Evolutionary conservation across 2,329 filamentous ascomycete species (phyloP).

Genomic region (Penicillium oxalicum): DNA sequence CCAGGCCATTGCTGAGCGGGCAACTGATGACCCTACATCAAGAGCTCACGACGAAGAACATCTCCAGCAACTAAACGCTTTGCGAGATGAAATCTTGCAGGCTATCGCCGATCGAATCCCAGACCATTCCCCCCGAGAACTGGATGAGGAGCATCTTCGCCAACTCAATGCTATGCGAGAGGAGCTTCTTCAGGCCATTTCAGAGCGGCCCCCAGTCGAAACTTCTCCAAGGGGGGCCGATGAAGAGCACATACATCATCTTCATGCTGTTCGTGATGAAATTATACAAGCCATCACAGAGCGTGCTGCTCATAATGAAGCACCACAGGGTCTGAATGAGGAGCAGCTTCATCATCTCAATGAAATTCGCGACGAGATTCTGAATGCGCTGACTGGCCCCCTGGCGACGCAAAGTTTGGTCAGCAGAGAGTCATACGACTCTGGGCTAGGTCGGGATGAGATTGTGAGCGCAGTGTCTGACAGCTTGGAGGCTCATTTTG

Average conservation of each 20-base stretch:
- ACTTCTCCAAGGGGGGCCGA: slow-evolving; percentile 4
- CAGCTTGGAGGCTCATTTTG: slow-evolving; percentile 46
- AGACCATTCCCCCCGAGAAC: slow-evolving; percentile 8
- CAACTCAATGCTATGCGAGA: slow-evolving; percentile 27
- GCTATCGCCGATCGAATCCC: slow-evolving; percentile 5
- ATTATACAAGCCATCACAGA: slow-evolving; percentile 24
- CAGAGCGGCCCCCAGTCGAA: background rate
- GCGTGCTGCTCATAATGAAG: background rate
- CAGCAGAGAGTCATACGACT: slow-evolving; percentile 27
- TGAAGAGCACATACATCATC: slow-evolving; percentile 11
- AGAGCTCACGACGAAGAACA: slow-evolving; percentile 12
- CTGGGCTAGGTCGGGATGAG: slow-evolving; percentile 47
- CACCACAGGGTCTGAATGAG: slow-evolving; percentile 17
- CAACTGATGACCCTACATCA: slow-evolving; percentile 1
- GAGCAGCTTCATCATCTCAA: slow-evolving; percentile 26
- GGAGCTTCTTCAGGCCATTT: slow-evolving; percentile 30
- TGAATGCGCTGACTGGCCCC: slow-evolving; percentile 28
- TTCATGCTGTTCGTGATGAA: slow-evolving; percentile 14
- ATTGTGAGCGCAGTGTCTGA: slow-evolving; percentile 57
- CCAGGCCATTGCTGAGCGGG: slow-evolving; percentile 45
- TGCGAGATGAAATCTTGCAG: slow-evolving; percentile 25
- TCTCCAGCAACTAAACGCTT: slow-evolving; percentile 6
- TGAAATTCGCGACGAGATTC: slow-evolving; percentile 29
- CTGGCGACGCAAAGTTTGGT: slow-evolving; percentile 28
- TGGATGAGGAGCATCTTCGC: slow-evolving; percentile 24